Evolutionary conservation across 2,329 filamentous ascomycete species (phyloP).

Genomic region (Pseudogymnoascus verrucosus): DNA sequence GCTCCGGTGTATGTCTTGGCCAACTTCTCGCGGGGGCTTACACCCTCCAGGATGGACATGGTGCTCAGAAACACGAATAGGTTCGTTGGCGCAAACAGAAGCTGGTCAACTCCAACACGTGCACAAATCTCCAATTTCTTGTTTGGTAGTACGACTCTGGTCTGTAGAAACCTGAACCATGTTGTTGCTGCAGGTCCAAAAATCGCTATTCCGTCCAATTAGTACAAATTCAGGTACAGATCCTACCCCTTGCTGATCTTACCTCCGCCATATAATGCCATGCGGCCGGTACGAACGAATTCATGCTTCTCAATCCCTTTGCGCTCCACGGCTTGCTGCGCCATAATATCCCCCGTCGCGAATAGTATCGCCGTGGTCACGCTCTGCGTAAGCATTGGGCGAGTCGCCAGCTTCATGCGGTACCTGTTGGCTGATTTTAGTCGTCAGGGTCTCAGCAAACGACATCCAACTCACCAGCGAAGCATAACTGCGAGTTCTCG

Average conservation of each 20-base stretch:
- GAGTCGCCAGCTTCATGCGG: slow-evolving; percentile 69
- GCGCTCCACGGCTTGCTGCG: slow-evolving; percentile 85
- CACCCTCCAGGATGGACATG: slow-evolving; percentile 60
- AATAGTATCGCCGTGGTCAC: slow-evolving; percentile 89
- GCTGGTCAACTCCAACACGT: slow-evolving; percentile 57
- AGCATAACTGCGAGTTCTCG: not conserved
- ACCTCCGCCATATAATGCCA: slow-evolving; percentile 75
- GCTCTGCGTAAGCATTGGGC: slow-evolving; percentile 83
- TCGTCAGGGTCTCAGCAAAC: not conserved
- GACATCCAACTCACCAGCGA: not conserved
- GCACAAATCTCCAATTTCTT: slow-evolving; percentile 53
- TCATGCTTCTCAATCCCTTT: slow-evolving; percentile 72
- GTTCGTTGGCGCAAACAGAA: slow-evolving; percentile 57
- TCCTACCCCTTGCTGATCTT: slow-evolving; percentile 27
- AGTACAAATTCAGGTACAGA: slow-evolving; percentile 6
- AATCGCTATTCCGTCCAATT: slow-evolving; percentile 37
- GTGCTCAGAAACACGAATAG: slow-evolving; percentile 57
- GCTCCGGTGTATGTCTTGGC: slow-evolving; percentile 50
- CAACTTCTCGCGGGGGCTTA: slow-evolving; percentile 51
- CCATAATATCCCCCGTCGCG: slow-evolving; percentile 80
- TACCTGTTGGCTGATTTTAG: slow-evolving; percentile 52
- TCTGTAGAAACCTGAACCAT: slow-evolving; percentile 62
- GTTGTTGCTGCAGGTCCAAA: slow-evolving; percentile 65
- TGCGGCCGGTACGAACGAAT: slow-evolving; percentile 61
- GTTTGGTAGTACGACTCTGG: slow-evolving; percentile 47